Evolutionary conservation across 163 green algal genomes (phyloP).

Genomic region (Scenedesmus sp.): DNA sequence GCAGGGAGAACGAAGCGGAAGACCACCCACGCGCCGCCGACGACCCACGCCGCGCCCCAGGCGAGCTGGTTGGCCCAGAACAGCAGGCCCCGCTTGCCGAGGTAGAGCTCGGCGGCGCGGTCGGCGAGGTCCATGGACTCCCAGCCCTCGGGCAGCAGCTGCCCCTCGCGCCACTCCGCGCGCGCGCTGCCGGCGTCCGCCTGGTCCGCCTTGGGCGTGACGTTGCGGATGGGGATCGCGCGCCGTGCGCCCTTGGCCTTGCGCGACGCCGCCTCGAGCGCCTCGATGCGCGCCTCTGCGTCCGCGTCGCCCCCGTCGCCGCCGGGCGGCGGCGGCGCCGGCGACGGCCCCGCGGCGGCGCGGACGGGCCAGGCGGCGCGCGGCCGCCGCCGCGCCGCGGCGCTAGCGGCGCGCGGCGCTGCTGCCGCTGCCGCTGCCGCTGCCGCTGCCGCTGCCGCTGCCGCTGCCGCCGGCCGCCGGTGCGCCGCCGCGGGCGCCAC

Average conservation of each 20-base stretch:
- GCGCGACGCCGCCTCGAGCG: slow-evolving; percentile 7
- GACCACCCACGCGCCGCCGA: slow-evolving; percentile 73
- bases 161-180: slow-evolving; percentile 25
- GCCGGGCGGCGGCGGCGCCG: not conserved
- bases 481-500: too few species aligned
- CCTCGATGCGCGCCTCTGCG: slow-evolving; percentile 38
- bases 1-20: slow-evolving; percentile 83
- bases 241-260: slow-evolving; percentile 4
- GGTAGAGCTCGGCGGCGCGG: slow-evolving; percentile 68
- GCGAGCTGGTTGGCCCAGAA: slow-evolving; percentile 77
- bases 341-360: not conserved
- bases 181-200: not conserved
- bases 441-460: too few species aligned
- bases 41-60: slow-evolving; percentile 54
- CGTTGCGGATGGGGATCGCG: slow-evolving; percentile 28
- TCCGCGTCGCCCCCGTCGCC: not conserved
- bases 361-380: not conserved
- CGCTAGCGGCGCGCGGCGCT: too few species aligned
- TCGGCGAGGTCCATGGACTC: slow-evolving; percentile 69
- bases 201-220: not conserved
- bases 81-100: slow-evolving; percentile 75
- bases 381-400: not conserved
- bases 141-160: slow-evolving; percentile 58
- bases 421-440: not conserved
- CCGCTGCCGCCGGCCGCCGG: too few species aligned